A percentile compares a stretch with the other conserved stretches of the same genome.
Evolutionary conservation across 2,329 filamentous ascomycete species (phyloP).

Genomic region (Chaetomiaceae sp.): DNA sequence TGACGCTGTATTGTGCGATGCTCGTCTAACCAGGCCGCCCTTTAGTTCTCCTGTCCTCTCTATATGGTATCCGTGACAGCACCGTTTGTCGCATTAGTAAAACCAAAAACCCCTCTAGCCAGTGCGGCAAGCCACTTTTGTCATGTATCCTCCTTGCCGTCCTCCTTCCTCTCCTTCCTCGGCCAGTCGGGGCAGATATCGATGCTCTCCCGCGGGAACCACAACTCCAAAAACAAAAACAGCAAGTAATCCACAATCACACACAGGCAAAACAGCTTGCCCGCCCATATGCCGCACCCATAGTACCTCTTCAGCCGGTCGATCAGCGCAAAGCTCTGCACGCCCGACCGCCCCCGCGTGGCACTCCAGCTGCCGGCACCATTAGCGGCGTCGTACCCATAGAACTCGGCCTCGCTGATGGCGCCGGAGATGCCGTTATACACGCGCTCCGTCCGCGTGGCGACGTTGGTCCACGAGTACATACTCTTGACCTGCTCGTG

Average conservation of each 20-base stretch:
- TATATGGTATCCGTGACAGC: too few species aligned
- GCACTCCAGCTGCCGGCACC: slow-evolving; percentile 58
- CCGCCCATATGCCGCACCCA: slow-evolving; percentile 96
- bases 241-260: slow-evolving; percentile 91
- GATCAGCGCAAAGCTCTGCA: slow-evolving; percentile 86
- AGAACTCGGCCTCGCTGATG: slow-evolving; percentile 83
- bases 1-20: too few species aligned
- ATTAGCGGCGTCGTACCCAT: slow-evolving; percentile 67
- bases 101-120: too few species aligned
- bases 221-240: slow-evolving; percentile 82
- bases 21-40: too few species aligned
- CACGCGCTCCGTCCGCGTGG: slow-evolving; percentile 85
- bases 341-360: slow-evolving; percentile 61
- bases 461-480: slow-evolving; percentile 98
- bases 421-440: slow-evolving; percentile 88
- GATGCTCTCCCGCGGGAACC: slow-evolving; percentile 77
- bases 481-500: slow-evolving; percentile 97
- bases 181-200: slow-evolving; percentile 92
- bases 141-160: slow-evolving; percentile 27
- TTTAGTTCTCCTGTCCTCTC: too few species aligned
- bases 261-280: slow-evolving; percentile 93
- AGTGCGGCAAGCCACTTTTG: too few species aligned
- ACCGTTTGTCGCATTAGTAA: too few species aligned
- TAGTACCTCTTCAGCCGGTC: slow-evolving; percentile 95
- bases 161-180: slow-evolving; percentile 52